Conservation (phyloP, 2,329 filamentous ascomycete genomes). For the Pyricularia grisea region DNA sequence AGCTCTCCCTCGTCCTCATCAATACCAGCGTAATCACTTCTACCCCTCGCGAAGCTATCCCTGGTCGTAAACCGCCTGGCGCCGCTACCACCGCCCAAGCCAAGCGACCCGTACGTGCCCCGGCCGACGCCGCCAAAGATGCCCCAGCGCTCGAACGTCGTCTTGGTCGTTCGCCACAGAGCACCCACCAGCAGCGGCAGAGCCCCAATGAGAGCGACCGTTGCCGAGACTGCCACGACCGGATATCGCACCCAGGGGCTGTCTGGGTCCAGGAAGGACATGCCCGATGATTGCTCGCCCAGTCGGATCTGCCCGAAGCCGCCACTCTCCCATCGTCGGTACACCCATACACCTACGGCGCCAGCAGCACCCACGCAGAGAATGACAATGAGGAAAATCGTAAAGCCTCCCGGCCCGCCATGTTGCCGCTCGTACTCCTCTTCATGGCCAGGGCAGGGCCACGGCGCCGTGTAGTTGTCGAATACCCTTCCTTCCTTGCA, state of each 20-base stretch:
- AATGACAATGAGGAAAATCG: conserved; percentile 77
- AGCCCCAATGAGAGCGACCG: conserved; percentile 48
- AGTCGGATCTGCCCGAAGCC: conserved; percentile 86
- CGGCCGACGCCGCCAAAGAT: conserved; percentile 30
- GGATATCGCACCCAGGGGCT: conserved; percentile 75
- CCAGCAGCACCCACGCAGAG: conserved; percentile 64
- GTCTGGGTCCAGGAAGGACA: conserved; percentile 52
- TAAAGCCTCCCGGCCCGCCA: conserved; percentile 60
- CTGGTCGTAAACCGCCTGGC: conserved; percentile 72
- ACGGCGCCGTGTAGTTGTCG: conserved; percentile 53
- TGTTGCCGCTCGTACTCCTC: conserved; percentile 63
- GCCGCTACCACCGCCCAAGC: conserved; percentile 42
- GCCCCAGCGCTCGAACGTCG: conserved; percentile 35
- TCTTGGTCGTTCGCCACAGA: conserved; percentile 58
- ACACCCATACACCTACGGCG: conserved; percentile 75
- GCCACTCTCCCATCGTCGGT: conserved; percentile 61
- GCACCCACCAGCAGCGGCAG: conserved; percentile 64
- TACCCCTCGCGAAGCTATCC: conserved; percentile 77
- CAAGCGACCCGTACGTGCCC: conserved; percentile 37
- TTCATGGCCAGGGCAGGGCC: conserved; percentile 70
- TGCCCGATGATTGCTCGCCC: conserved; percentile 49
- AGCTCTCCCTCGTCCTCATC: conserved; percentile 93
- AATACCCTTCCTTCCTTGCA: conserved; percentile 68
- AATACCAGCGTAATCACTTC: conserved; percentile 80
- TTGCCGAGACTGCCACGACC: conserved; percentile 60